phyloP scores from a whole-genome alignment of 2,329 filamentous ascomycete species.

The Waltergamsia citrina region DNA sequence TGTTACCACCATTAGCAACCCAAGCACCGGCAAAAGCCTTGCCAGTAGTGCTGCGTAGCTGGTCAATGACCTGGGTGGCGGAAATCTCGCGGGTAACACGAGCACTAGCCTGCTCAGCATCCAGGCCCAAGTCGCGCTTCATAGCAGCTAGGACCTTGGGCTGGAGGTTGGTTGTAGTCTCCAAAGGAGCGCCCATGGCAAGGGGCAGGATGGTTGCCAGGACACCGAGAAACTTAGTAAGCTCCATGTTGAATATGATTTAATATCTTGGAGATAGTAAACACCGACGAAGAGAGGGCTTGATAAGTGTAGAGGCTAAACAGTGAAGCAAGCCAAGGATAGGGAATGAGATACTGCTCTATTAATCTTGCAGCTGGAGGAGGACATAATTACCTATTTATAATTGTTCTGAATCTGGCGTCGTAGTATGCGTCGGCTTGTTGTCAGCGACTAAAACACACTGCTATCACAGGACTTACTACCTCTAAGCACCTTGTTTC shows the following conservation, averaged over 20 bases:
- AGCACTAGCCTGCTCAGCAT: conserved; percentile 24
- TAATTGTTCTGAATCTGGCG: not conserved
- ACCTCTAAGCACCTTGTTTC: not conserved
- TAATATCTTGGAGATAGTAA: conserved; percentile 12
- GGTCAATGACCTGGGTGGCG: conserved; percentile 24
- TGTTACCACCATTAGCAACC: conserved; percentile 21
- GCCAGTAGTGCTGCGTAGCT: conserved; percentile 19
- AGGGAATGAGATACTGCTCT: not conserved
- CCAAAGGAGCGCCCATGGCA: conserved; percentile 26
- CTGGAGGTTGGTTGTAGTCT: conserved; percentile 22
- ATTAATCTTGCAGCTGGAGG: not conserved
- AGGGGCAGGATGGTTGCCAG: conserved; percentile 26
- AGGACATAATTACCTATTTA: not conserved
- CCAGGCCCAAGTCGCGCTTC: conserved; percentile 30
- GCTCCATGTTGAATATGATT: conserved; percentile 28
- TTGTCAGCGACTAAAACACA: not conserved
- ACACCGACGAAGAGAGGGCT: not conserved
- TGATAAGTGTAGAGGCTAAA: too few species aligned
- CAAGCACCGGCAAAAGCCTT: conserved; percentile 26
- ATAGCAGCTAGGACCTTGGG: conserved; percentile 28
- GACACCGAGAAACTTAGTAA: conserved; percentile 25
- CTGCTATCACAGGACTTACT: not conserved
- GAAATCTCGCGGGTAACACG: conserved; percentile 25
- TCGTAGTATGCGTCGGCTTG: not conserved
- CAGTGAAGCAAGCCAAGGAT: not conserved